Conservation (phyloP, 2,329 filamentous ascomycete genomes). For the Cladosporium sp. region DNA sequence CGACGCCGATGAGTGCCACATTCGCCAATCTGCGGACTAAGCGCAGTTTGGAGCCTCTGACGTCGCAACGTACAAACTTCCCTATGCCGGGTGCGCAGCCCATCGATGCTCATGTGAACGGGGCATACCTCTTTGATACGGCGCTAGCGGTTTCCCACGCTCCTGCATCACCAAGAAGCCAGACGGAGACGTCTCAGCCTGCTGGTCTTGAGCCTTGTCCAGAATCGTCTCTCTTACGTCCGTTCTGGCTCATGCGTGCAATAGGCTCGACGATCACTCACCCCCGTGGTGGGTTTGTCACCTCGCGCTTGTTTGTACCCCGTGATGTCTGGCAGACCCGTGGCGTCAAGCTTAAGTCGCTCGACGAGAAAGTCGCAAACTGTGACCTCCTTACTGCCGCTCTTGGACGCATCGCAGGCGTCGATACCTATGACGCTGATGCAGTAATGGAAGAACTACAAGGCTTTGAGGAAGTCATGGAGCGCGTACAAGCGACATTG, state of each 20-base stretch:
- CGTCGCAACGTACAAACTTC: conserved; percentile 35
- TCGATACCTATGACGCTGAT: conserved; percentile 88
- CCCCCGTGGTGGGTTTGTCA: conserved; percentile 87
- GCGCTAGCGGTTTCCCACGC: conserved; percentile 29
- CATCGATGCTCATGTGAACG: conserved; percentile 59
- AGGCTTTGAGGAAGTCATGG: conserved; percentile 77
- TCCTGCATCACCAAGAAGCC: conserved; percentile 36
- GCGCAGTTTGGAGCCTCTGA: conserved; percentile 32
- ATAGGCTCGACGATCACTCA: conserved; percentile 91
- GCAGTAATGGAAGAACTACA: conserved; percentile 95
- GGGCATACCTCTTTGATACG: conserved; percentile 78
- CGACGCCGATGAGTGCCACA: conserved; percentile 71
- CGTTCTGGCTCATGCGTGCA: conserved; percentile 96
- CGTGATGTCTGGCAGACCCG: conserved; percentile 92
- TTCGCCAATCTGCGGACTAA: conserved; percentile 56
- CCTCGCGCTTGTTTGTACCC: conserved; percentile 87
- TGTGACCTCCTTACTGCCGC: conserved; percentile 91
- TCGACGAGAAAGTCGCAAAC: conserved; percentile 92
- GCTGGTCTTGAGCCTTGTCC: conserved; percentile 88
- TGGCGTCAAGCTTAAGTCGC: conserved; percentile 84
- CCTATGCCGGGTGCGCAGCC: conserved; percentile 56
- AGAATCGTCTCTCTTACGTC: conserved; percentile 82
- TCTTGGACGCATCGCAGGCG: conserved; percentile 67
- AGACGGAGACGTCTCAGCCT: conserved; percentile 60
- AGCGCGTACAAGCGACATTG: conserved; percentile 77